Conservation (phyloP, 805 yeast genomes). For the Candida incommunis region DNA sequence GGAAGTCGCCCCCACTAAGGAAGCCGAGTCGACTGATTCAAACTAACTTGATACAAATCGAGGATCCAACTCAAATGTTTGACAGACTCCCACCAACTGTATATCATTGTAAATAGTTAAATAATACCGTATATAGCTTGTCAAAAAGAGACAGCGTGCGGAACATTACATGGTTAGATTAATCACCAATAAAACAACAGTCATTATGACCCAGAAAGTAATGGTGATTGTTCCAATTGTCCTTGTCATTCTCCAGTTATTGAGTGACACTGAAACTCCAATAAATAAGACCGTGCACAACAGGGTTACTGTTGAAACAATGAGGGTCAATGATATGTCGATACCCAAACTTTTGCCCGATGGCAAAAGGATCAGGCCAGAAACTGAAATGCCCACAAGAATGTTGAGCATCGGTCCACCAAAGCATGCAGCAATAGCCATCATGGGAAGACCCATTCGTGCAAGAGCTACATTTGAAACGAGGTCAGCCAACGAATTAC, state of each 20-base stretch:
- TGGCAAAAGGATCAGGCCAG: constrained; percentile 38
- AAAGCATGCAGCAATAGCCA: constrained; percentile 93
- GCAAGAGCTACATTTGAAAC: constrained; percentile 75
- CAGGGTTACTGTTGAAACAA: constrained; percentile 30
- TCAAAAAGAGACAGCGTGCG: too few relatives aligned
- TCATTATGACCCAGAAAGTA: constrained; percentile 25
- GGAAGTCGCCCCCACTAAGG: constrained; percentile 2
- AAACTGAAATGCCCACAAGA: constrained; percentile 67
- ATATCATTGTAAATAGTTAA: constrained; percentile 12
- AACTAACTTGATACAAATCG: too few relatives aligned
- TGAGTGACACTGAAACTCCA: constrained; percentile 26
- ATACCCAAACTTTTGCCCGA: constrained; percentile 14
- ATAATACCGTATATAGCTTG: too few relatives aligned
- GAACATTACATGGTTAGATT: too few relatives aligned
- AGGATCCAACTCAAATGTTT: too few relatives aligned
- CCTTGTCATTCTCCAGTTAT: constrained; percentile 29
- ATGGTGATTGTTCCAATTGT: constrained; percentile 27
- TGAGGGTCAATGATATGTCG: constrained; percentile 25
- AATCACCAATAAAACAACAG: not conserved
- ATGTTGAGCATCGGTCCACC: constrained; percentile 81
- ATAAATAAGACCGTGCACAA: constrained; percentile 26
- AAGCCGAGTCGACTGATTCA: not conserved
- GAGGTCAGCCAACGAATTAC: constrained; percentile 85
- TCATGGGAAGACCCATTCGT: constrained; percentile 63
- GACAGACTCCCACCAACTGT: too few relatives aligned